Base-by-base conservation (phyloP, 1,139 yeast species). In the Nakaseomyces delphensis region DNA sequence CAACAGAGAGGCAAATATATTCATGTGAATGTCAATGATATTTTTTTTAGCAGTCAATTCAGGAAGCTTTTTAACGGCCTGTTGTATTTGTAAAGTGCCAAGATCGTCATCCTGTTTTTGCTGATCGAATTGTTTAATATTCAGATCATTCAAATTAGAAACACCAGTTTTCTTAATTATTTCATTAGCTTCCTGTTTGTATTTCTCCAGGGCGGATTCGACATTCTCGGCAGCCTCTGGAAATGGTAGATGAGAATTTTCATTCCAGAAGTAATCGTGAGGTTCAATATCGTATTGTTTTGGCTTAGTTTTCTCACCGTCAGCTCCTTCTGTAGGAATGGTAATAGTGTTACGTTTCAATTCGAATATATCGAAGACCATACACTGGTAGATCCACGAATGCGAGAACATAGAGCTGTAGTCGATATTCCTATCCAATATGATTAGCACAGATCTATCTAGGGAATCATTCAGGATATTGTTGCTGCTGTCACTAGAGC, bases 171-270 rank as follows among this genome's bases (percentile, higher is more conserved):
- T 79, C 47, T 76, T 74, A 2, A 97, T 86, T 45, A 93, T 71
- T 45, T 83, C 94, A 48, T 78, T 81, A 2, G 97, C 96, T 54
- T 86, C 96, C 46, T 76, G 74, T 53, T 89, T 89, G 64, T 91
- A 91, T 44, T 73, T 71, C 49, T 81, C 78, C 47, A 89, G 71
- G 48, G 87, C 96, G 14, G 73, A 67, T 59, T 93, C 97, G 20
- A 95, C 91, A 62, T 85, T 85, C 60, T 91, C 98, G 27, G 94
- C 98, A 18, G 93, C 97, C 60, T 91, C 96, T 1, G 98, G 98
- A 69, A 91, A 91, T 32, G 98, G 97, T 45, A 86, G 68, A 45
- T 83, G 83, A 10, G 95, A 73, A 63, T 91, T 89, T 48, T 74
- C 71, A 49, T 67, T 69, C 98, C 98, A 91, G 65, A 91, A 91